Evolutionary conservation across 139 green algal genomes (phyloP), one percentile per base, ranked within the genome.

Genomic region (Chlamydomonas schloesseri): DNA sequence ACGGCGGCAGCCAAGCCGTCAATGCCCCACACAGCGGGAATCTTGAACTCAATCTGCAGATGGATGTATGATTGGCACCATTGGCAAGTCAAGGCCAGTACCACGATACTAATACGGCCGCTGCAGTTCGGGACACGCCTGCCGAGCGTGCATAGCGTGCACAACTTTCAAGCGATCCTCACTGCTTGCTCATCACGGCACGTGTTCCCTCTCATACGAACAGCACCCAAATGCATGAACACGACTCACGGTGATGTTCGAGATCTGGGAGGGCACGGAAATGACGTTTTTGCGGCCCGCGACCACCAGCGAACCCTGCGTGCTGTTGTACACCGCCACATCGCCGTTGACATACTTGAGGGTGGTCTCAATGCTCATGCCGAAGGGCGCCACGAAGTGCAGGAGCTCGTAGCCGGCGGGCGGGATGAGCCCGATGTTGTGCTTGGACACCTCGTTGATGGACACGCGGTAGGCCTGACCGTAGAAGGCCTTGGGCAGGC

Each of bases 11-110:
- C 80, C 67, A 71, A 47, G 33, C 80, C 80, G 68, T 86, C 80
- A 17, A 77, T 15, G 50, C 70, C 67, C 23, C 23, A 86, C 1
- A 62, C 55, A 0, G 31, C 31, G 0, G 80, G 80, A 24, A 86
- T 71, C 47, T 76, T 85, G 64, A 69, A 28, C 17, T 67, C 24
- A 11, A 90, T 80, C 80, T 90, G 65, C 82, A 92, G n/a, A n/a
- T n/a, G n/a, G n/a, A n/a, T n/a, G n/a, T n/a, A n/a, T n/a, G n/a
- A n/a, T n/a, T n/a, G n/a, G n/a, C n/a, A n/a, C n/a, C n/a, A n/a
- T n/a, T n/a, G n/a, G n/a, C n/a, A n/a, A n/a, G n/a, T n/a, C n/a
- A n/a, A n/a, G n/a, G n/a, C n/a, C n/a, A n/a, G n/a, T n/a, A n/a
- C n/a, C n/a, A n/a, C n/a, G n/a, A n/a, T n/a, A n/a, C n/a, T n/a